Evolutionary conservation across 1,139 yeast species (phyloP), one percentile per base, ranked within the genome.

Genomic region (Sugiyamaella novakii): DNA sequence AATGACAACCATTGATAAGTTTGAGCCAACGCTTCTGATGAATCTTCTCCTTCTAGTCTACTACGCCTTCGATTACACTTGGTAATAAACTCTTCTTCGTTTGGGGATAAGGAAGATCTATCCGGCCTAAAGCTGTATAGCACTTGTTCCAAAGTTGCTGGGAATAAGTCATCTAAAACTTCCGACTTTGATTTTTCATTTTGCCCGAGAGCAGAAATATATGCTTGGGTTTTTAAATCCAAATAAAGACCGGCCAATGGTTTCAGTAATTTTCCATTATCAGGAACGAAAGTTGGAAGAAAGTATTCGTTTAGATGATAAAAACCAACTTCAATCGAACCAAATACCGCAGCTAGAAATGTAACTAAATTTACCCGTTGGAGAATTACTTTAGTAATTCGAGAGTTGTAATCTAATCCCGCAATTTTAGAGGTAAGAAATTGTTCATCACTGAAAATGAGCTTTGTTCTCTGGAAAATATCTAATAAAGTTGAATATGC

Each of bases 151-250:
- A 89, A 64, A 58, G 83, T 76, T 5, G 73, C 73, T 14, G 71
- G 65, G 44, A 92, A 84, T 43, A 91, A 77, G 59, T 83, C 88
- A 54, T 87, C 83, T 54, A 91, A 69, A 7, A 88, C 79, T 47
- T 85, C 92, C 52, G 76, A 77, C 58, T 81, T 76, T 2, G 87
- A 75, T 54, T 83, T 69, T 52, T 83, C 89, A 7, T 81, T 83
- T 4, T 87, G 83, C 59, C 84, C 87, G 55, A 91, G 70, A 0
- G 95, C 96, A 0, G 96, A 84, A 21, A 92, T 89, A 62, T 83
- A 92, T 0, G 96, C 96, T 67, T 92, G 98, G 0, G 98, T 92
- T 64, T 92, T 92, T 62, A 92, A 74, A 59, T 92, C 97, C 46
- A 92, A 73, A 59, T 77, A 88, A 48, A 92, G 69, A 2, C 80